phyloP scores from a whole-genome alignment of 805 yeast species.

The Metschnikowia koreensis region DNA sequence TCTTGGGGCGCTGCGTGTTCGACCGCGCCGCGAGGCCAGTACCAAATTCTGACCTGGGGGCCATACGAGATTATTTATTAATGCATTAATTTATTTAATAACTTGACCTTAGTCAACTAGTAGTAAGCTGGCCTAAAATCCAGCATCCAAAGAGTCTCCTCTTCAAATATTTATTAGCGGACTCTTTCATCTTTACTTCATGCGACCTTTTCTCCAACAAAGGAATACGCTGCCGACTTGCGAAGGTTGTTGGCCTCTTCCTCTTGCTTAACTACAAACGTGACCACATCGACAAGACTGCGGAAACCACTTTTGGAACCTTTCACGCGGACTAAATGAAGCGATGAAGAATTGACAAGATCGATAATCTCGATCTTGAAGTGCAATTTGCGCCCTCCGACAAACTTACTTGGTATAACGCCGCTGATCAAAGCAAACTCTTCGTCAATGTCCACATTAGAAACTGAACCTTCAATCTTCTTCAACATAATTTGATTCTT shows the following conservation, averaged over 20 bases:
- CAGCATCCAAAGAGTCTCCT: neutral
- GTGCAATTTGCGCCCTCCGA: slow-evolving; percentile 44
- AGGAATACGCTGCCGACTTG: slow-evolving; percentile 11
- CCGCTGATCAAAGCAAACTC: slow-evolving; percentile 46
- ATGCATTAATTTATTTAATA: slow-evolving; percentile 1
- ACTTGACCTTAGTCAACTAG: neutral
- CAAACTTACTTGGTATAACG: slow-evolving; percentile 45
- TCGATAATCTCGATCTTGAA: slow-evolving; percentile 45
- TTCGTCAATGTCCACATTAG: slow-evolving; percentile 41
- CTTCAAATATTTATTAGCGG: neutral
- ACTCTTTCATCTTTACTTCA: slow-evolving; percentile 1
- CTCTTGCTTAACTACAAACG: slow-evolving; percentile 45
- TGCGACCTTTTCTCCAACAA: slow-evolving; percentile 8
- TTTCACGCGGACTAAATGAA: slow-evolving; percentile 42
- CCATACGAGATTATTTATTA: neutral
- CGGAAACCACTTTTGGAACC: slow-evolving; percentile 48
- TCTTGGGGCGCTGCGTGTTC: neutral
- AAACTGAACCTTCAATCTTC: slow-evolving; percentile 49
- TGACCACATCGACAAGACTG: slow-evolving; percentile 42
- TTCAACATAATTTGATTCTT: slow-evolving; percentile 45
- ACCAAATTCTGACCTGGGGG: too few relatives aligned
- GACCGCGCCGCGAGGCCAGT: too few relatives aligned
- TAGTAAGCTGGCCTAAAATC: neutral
- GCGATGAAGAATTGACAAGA: slow-evolving; percentile 36
- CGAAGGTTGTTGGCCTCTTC: slow-evolving; percentile 26